These are phyloP conservation scores for Podaxis sp. DNA, from an alignment of 768 basidiomycete species.

Conservation along the genomic window DNA sequence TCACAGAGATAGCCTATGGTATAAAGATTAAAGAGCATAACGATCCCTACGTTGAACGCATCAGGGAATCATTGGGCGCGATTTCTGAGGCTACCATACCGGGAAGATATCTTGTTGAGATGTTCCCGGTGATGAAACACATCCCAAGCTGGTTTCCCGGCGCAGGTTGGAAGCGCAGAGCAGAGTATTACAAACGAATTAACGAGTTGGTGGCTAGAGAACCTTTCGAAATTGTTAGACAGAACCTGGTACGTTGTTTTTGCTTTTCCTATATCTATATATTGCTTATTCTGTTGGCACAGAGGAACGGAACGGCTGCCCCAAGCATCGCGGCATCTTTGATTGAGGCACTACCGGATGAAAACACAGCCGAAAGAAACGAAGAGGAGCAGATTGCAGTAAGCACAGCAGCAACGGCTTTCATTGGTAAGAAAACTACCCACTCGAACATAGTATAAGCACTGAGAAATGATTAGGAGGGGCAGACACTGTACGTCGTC, in stretches of 20 bases:
- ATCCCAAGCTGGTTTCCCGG: background rate
- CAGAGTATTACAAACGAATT: background rate
- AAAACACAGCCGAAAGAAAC: conserved; percentile 13
- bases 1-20: conserved; percentile 32
- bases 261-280: background rate
- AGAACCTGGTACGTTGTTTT: background rate
- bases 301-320: background rate
- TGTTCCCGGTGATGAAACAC: background rate
- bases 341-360: conserved; percentile 20
- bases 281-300: background rate
- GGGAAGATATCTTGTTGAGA: background rate
- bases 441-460: background rate
- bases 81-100: conserved; percentile 14
- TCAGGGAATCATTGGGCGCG: conserved; percentile 16
- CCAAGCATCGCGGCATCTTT: conserved; percentile 20
- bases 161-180: background rate
- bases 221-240: background rate
- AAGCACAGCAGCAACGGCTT: conserved; percentile 24
- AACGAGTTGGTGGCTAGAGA: background rate
- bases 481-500: background rate
- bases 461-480: background rate
- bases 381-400: conserved; percentile 24
- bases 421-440: conserved; percentile 20
- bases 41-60: background rate
- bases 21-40: conserved; percentile 24